Base-by-base conservation (phyloP, 257 asterid species). In the Gardenia jasminoides region DNA sequence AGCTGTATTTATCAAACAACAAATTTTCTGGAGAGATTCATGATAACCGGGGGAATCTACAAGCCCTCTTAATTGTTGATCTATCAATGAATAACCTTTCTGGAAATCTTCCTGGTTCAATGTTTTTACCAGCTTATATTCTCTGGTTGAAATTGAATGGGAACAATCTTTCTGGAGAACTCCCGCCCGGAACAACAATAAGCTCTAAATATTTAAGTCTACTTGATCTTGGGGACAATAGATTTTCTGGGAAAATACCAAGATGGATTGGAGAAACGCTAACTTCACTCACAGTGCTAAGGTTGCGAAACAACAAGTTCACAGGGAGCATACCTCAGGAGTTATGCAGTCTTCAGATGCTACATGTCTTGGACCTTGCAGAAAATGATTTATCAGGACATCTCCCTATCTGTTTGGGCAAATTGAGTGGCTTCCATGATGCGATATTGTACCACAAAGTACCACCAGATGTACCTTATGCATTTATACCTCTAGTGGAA, bases 181-280 rank as follows among this genome's bases (percentile, higher is more conserved):
- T 83, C 78, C 81, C 86, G 33, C 6, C 4, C 41, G 3, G 31
- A 59, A 72, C 81, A 12, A 26, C 67, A 12, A 10, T 50, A 71
- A 75, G 56, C 24, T 66, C 78, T 78, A 72, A 52, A 15, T 47
- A 24, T 50, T 26, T 79, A 72, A 24, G 52, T 47, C 72, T 79
- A 1, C 80, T 85, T 65, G 88, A 85, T 66, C 80, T 85, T 41
- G 88, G 88, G 30, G 79, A 78, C 48, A 82, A 80, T 72, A 33
- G 72, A 43, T 33, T 67, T 33, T 36, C 12, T 20, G 43, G 39
- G 54, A 52, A 5, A 22, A 56, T 82, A 68, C 85, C 86, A 4
- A 20, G 33, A n/a, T 85, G 86, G 83, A 43, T 70, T 33, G 78
- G 73, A 36, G 77, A 78, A 47, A 58, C 69, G 3, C 17, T n/a